phyloP scores from a whole-genome alignment of 1,139 yeast species.

The Sugiyamaella novakii region DNA sequence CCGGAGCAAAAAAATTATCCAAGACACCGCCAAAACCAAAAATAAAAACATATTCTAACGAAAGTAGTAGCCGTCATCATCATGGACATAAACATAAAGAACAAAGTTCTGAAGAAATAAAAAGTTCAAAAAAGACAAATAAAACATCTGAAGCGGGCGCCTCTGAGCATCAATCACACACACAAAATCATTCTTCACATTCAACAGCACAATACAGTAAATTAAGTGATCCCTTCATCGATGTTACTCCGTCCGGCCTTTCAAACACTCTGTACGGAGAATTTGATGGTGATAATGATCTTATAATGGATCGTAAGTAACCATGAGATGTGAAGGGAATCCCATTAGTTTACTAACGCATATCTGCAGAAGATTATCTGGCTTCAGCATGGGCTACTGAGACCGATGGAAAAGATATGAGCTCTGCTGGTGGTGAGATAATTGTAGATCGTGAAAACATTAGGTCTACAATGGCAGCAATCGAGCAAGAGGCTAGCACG shows the following conservation, averaged over 20 bases:
- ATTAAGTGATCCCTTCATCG: background rate
- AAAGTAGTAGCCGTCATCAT: background rate
- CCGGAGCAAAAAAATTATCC: no score
- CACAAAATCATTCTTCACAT: background rate
- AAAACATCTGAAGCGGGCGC: background rate
- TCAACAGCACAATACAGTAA: background rate
- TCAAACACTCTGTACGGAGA: no score
- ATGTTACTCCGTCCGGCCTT: background rate
- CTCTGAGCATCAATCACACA: background rate
- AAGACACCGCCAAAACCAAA: no score
- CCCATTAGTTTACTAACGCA: no score
- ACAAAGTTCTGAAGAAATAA: background rate
- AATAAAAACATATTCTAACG: background rate
- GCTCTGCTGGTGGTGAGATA: slow-evolving; percentile 2
- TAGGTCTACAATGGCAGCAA: slow-evolving; percentile 3
- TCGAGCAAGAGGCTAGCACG: slow-evolving; percentile 2
- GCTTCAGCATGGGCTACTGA: slow-evolving; percentile 9
- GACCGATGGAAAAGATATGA: slow-evolving; percentile 11
- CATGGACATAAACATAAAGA: background rate
- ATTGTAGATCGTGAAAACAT: slow-evolving; percentile 3
- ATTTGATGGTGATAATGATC: background rate
- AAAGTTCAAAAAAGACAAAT: background rate
- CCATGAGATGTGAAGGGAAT: no score
- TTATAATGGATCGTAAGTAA: background rate
- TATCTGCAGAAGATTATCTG: background rate